A percentile compares a stretch with the other conserved stretches of the same genome.
Conservation (phyloP, 1,284 basidiomycete species). For the Cryptococcus neoformans region DNA sequence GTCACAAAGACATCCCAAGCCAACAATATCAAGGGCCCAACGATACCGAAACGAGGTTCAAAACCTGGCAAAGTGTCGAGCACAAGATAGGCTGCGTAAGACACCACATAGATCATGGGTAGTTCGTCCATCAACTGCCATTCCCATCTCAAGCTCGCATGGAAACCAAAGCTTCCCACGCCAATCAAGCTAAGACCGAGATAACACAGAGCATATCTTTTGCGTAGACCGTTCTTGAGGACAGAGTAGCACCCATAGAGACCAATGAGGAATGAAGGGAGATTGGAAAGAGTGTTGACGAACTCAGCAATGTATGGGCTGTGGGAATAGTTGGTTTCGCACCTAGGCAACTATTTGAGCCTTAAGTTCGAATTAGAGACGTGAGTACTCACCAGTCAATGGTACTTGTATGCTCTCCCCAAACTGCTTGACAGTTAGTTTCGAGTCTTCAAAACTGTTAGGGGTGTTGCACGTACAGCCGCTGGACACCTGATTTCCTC, state of each 20-base stretch:
- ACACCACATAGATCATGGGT: conserved; percentile 49
- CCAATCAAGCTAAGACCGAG: conserved; percentile 45
- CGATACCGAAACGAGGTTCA: conserved; percentile 31
- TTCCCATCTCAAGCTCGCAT: conserved; percentile 45
- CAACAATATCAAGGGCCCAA: conserved; percentile 30
- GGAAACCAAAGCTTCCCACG: conserved; percentile 47
- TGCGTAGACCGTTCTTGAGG: conserved; percentile 23
- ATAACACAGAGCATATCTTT: conserved; percentile 35
- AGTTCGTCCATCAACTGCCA: conserved; percentile 51
- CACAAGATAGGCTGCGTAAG: conserved; percentile 40
- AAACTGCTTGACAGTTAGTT: conserved; percentile 17
- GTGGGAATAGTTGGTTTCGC: conserved; percentile 47
- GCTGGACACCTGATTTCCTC: conserved; percentile 27
- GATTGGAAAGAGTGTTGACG: conserved; percentile 51
- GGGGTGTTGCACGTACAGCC: conserved; percentile 34
- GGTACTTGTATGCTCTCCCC: conserved; percentile 37
- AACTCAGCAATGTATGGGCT: conserved; percentile 50
- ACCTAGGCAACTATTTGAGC: conserved; percentile 24
- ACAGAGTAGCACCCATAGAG: conserved; percentile 43
- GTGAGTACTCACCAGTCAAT: conserved; percentile 35
- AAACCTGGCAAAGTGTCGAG: conserved; percentile 41
- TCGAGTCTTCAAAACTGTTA: background rate
- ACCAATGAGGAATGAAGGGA: conserved; percentile 49
- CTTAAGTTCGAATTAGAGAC: background rate
- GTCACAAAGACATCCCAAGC: conserved; percentile 44